phyloP scores from a whole-genome alignment of 1,284 basidiomycete genomes.

The Cryptococcus sp. region DNA sequence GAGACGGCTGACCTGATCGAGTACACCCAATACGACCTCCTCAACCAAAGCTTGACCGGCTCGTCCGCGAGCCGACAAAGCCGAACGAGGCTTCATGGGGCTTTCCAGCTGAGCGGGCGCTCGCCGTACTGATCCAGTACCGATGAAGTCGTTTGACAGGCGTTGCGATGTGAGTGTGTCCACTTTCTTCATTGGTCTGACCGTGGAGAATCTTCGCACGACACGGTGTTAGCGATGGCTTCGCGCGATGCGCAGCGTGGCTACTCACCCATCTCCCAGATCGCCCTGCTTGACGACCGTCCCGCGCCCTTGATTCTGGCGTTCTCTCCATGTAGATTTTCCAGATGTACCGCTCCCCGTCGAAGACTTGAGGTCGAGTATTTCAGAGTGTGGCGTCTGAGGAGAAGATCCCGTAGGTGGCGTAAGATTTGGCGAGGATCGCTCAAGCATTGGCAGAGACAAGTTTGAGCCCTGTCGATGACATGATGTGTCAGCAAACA shows the following conservation, averaged over 20 bases:
- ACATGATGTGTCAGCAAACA: not conserved
- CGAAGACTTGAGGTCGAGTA: conserved; percentile 30
- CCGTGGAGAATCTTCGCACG: conserved; percentile 67
- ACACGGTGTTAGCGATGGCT: not conserved
- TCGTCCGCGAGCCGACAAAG: conserved; percentile 52
- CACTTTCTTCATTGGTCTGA: conserved; percentile 88
- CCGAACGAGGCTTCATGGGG: conserved; percentile 15
- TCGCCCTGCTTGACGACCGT: conserved; percentile 78
- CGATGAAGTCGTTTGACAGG: conserved; percentile 77
- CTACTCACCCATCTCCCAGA: conserved; percentile 67
- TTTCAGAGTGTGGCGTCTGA: conserved; percentile 29
- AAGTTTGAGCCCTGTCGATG: conserved; percentile 26
- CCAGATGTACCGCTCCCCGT: conserved; percentile 23
- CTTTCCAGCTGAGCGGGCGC: conserved; percentile 16
- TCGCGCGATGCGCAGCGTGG: not conserved
- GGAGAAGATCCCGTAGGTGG: conserved; percentile 24
- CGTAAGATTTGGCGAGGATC: conserved; percentile 20
- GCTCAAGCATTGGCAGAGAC: conserved; percentile 35
- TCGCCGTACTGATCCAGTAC: conserved; percentile 46
- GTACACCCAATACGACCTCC: conserved; percentile 74
- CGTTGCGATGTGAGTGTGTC: conserved; percentile 75
- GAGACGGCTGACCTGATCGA: conserved; percentile 63
- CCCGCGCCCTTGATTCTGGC: conserved; percentile 67
- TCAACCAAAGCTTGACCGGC: conserved; percentile 74
- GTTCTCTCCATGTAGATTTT: conserved; percentile 60